Evolutionary conservation across 1,139 yeast genomes (phyloP).

Genomic region (Waltiozyma sp.): DNA sequence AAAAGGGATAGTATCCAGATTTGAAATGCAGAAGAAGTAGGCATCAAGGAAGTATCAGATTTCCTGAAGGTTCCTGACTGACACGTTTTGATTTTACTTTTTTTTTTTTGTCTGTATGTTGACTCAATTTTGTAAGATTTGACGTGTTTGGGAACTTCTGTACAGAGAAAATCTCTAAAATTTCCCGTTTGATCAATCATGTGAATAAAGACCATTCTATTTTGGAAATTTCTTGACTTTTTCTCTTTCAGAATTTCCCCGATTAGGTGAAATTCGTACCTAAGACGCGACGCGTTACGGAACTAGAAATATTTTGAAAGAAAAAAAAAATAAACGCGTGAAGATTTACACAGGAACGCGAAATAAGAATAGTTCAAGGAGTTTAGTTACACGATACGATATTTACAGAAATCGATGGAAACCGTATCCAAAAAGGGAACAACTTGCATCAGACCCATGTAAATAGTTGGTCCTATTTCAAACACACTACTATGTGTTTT

Average conservation of each 20-base stretch:
- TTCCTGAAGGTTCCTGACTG: neutral
- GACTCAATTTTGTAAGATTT: too few species aligned
- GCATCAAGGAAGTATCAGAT: neutral
- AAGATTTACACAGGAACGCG: neutral
- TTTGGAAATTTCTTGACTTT: too few species aligned
- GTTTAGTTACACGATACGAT: too few species aligned
- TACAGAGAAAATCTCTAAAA: too few species aligned
- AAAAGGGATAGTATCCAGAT: neutral
- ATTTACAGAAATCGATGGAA: neutral
- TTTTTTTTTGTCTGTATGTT: too few species aligned
- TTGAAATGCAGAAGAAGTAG: neutral
- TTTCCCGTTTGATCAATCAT: too few species aligned
- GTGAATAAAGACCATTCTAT: too few species aligned
- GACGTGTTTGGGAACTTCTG: too few species aligned
- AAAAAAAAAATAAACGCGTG: neutral
- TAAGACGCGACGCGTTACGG: neutral
- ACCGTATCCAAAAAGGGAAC: neutral
- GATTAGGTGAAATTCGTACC: neutral
- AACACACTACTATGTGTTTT: neutral
- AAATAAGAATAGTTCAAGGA: neutral
- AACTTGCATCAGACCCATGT: neutral
- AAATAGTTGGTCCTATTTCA: too few species aligned
- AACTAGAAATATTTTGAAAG: too few species aligned
- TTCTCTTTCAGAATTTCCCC: too few species aligned
- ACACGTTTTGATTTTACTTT: too few species aligned